Percentiles rank a stretch among this genome's conserved stretches.
These are phyloP conservation scores for Ustulina deusta DNA, from an alignment of 2,329 filamentous ascomycete species.

Conservation along the genomic window DNA sequence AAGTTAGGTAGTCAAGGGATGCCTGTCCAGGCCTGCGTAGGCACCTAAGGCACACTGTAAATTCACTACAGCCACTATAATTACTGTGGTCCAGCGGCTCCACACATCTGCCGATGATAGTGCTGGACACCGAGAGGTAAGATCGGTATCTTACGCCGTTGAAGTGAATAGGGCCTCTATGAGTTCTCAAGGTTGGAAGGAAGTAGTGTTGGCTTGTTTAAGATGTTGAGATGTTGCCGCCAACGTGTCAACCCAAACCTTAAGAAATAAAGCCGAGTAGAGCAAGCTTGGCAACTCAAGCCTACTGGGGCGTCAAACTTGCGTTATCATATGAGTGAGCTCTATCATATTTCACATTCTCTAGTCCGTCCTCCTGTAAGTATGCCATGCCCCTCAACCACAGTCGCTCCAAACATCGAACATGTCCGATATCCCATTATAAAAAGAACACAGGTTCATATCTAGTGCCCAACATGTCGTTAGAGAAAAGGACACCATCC, in stretches of 20 bases:
- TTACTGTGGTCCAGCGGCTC: neutral
- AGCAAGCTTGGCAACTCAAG: neutral
- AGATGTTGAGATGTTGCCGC: neutral
- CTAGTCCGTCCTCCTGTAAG: neutral
- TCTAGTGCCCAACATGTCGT: neutral
- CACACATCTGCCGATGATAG: neutral
- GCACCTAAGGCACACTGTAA: neutral
- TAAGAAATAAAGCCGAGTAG: neutral
- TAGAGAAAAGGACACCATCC: conserved; percentile 80
- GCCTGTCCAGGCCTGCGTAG: neutral
- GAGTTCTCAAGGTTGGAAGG: neutral
- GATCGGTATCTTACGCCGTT: neutral
- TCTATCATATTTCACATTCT: conserved; percentile 7
- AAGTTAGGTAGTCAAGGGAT: neutral
- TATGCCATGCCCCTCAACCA: neutral
- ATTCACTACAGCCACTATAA: neutral
- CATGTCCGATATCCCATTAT: neutral
- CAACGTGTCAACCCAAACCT: neutral
- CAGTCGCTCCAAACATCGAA: neutral
- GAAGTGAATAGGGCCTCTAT: neutral
- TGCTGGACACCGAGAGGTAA: neutral
- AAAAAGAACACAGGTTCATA: neutral
- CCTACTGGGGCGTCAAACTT: too few species aligned
- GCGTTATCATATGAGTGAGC: too few species aligned
- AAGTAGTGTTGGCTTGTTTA: neutral